A percentile compares a stretch with the other conserved stretches of the same genome.
Evolutionary conservation across 2,329 filamentous ascomycete genomes (phyloP).

Genomic region (Blastomyces parvus): DNA sequence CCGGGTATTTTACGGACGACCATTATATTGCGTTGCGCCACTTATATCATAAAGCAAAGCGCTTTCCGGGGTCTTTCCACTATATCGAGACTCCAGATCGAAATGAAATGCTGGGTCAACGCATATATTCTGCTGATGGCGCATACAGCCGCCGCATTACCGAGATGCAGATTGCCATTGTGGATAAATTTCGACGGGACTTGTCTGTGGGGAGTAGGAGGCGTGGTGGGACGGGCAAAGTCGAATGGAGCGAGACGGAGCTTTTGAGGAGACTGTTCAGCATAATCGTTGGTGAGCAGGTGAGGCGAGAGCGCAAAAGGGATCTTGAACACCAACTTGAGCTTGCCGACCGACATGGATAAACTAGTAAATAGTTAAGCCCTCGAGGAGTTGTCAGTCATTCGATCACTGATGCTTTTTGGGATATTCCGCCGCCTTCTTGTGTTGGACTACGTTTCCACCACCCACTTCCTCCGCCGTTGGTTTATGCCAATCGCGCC

Average conservation of each 20-base stretch:
- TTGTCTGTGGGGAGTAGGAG: conserved; percentile 27
- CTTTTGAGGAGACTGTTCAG: conserved; percentile 37
- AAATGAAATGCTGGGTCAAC: conserved; percentile 33
- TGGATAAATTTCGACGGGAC: conserved; percentile 33
- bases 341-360: neutral
- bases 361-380: neutral
- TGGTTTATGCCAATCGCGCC: neutral
- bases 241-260: conserved; percentile 38
- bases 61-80: conserved; percentile 29
- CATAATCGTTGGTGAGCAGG: conserved; percentile 40
- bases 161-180: conserved; percentile 34
- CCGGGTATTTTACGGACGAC: conserved; percentile 35
- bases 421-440: neutral
- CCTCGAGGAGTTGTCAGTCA: neutral
- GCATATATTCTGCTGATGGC: conserved; percentile 36
- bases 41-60: conserved; percentile 32
- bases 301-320: conserved; percentile 32
- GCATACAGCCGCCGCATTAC: conserved; percentile 33
- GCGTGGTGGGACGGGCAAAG: conserved; percentile 29
- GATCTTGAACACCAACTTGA: conserved; percentile 4
- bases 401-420: conserved; percentile 1
- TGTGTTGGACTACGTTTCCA: neutral
- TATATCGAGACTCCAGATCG: conserved; percentile 29
- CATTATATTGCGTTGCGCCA: conserved; percentile 33
- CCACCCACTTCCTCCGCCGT: neutral